Evolutionary conservation across 768 basidiomycete genomes (phyloP), one percentile per base, ranked within the genome.

Genomic region (Paxillus involutus): DNA sequence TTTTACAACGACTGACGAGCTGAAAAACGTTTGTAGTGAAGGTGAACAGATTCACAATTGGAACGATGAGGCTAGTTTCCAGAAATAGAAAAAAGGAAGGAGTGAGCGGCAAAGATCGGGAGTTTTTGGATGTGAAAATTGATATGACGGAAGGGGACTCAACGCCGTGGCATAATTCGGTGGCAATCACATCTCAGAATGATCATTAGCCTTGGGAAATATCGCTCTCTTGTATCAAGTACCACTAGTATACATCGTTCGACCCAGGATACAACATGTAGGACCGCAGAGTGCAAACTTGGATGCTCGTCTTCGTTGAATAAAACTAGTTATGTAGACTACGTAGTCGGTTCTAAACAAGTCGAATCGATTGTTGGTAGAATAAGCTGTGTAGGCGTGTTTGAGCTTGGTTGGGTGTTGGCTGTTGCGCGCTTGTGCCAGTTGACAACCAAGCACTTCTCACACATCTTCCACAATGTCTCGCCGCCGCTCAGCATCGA

Each of bases 321-420:
- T n/a, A n/a, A 36, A 35, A 1, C 39, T 37, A 40, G 37, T n/a
- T n/a, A n/a, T n/a, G 8, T 19, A 14, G 40, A 50, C 37, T 44
- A 39, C 35, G 19, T 51, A 55, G 61, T 61, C 52, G 61, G 52
- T 26, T 26, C 26, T 32, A 21, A 14, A 44, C 24, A 39, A 14
- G 13, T 39, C 37, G 37, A 26, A 44, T 26, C 43, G 14, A 49
- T 11, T 19, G 35, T 30, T 51, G 36, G 56, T 39, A 35, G 48
- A 37, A 53, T 39, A 33, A 52, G 62, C 60, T 69, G 69, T 69
- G 67, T 69, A 65, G 69, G 47, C 61, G 58, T 69, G 68, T 70
- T 70, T 70, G 69, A 69, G 55, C 62, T 56, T 65, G 63, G 66
- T 69, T 69, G 66, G 35, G n/a, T 39, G 49, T 57, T 41, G 56